A percentile compares a stretch with the other conserved stretches of the same genome.
Evolutionary conservation across 2,329 filamentous ascomycete genomes (phyloP).

Genomic region (Verticillium nonalfalfae): DNA sequence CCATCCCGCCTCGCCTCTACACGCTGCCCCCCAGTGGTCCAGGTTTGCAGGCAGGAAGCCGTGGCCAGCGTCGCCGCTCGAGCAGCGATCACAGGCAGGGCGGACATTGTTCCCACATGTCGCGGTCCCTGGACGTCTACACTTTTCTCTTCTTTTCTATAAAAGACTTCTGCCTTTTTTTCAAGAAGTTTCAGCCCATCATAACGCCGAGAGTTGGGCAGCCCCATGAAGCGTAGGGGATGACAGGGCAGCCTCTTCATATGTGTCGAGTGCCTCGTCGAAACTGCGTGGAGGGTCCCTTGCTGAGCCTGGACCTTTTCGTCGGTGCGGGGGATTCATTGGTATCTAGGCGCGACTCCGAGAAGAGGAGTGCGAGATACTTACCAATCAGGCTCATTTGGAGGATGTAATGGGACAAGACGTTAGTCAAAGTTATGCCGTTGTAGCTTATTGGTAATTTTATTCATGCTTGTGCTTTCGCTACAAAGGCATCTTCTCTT

Average conservation of each 20-base stretch:
- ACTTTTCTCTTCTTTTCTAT: neutral
- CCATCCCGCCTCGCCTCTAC: neutral
- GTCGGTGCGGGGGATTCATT: conserved; percentile 15
- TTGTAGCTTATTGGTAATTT: neutral
- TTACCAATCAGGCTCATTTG: neutral
- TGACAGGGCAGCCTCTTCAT: neutral
- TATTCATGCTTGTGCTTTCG: too few species aligned
- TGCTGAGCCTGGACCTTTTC: conserved; percentile 16
- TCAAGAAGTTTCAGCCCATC: conserved; percentile 19
- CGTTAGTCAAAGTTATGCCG: too few species aligned
- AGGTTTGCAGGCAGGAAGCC: neutral
- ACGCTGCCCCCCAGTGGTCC: neutral
- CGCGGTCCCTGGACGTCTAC: neutral
- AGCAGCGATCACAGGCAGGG: conserved; percentile 3
- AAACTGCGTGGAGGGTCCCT: conserved; percentile 11
- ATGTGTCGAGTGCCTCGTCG: neutral
- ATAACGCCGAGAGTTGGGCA: conserved; percentile 28
- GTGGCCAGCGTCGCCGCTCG: neutral
- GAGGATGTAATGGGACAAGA: neutral
- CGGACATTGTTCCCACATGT: neutral
- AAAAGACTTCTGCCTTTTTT: conserved; percentile 1
- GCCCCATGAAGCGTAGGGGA: conserved; percentile 16
- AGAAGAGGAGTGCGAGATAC: neutral
- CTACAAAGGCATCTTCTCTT: too few species aligned
- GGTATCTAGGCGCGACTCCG: neutral